Evolutionary conservation across 768 basidiomycete species (phyloP).

Genomic region (Lactarius indigo): DNA sequence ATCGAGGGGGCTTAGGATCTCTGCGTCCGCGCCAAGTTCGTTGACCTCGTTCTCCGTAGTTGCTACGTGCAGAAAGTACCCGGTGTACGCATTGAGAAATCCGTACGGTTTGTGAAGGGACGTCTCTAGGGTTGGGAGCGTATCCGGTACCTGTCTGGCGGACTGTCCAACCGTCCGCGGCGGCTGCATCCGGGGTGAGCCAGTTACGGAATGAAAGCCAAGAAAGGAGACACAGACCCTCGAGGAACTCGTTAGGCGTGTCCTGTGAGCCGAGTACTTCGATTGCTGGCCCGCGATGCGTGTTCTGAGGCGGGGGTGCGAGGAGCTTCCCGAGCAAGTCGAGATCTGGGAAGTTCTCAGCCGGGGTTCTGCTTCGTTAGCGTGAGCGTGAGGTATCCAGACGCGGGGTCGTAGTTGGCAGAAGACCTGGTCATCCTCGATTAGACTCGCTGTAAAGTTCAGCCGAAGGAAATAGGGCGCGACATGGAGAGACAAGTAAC

Average conservation of each 20-base stretch:
- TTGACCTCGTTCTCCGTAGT: slow-evolving; percentile 80
- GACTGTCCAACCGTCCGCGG: slow-evolving; percentile 74
- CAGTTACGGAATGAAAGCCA: neutral
- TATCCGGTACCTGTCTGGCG: slow-evolving; percentile 57
- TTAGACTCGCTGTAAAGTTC: slow-evolving; percentile 62
- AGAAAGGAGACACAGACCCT: slow-evolving; percentile 39
- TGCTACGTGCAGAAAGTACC: slow-evolving; percentile 70
- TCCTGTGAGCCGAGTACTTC: slow-evolving; percentile 48
- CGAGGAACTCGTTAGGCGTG: slow-evolving; percentile 42
- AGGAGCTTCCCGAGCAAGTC: slow-evolving; percentile 76
- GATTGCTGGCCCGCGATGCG: slow-evolving; percentile 41
- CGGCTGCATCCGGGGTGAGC: slow-evolving; percentile 46
- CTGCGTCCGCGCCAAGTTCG: slow-evolving; percentile 67
- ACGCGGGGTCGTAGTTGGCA: slow-evolving; percentile 70
- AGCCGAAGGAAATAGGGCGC: slow-evolving; percentile 84
- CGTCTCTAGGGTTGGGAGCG: slow-evolving; percentile 38
- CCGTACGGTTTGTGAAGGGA: slow-evolving; percentile 59
- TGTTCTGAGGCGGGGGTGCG: slow-evolving; percentile 51
- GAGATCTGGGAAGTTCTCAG: slow-evolving; percentile 68
- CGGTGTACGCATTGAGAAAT: slow-evolving; percentile 69
- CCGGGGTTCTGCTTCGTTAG: slow-evolving; percentile 66
- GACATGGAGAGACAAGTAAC: slow-evolving; percentile 70
- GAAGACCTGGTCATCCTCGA: slow-evolving; percentile 65
- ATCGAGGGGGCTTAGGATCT: slow-evolving; percentile 48
- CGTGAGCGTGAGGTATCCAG: slow-evolving; percentile 74